Evolutionary conservation across 768 basidiomycete species (phyloP), one percentile per base, ranked within the genome.

Genomic region (Pulveroboletus sp.): DNA sequence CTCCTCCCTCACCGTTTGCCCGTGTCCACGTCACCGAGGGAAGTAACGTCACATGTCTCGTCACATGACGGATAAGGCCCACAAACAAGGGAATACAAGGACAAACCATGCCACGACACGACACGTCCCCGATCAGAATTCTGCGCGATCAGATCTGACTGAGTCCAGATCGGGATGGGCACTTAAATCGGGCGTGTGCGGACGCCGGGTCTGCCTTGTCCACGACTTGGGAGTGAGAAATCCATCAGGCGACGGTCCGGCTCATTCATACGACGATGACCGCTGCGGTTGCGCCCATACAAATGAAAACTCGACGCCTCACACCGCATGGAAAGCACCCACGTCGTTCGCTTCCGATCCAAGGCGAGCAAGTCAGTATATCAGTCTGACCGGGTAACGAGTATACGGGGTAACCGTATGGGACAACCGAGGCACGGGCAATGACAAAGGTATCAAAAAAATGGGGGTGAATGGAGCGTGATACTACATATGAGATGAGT

Each of bases 341-440:
- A 21, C 21, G 4, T 21, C 2, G 21, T 21, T 21, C 21, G 21
- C 21, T 21, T 21, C 21, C 21, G 21, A 21, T 21, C 21, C 52
- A 47, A 21, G 11, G 11, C 13, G 32, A 13, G 32, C 32, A 32
- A 58, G 60, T 50, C 53, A 50, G 68, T 61, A 67, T 69, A 67
- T 69, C 66, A 59, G 61, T 55, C 57, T 33, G 56, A 59, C 60
- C 53, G 63, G 66, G 66, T 66, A 66, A 69, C 54, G 46, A 52
- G 54, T 68, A 54, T 69, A 69, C 66, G 68, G 67, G 68, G 68
- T 68, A 68, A 66, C 68, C 66, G 66, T 54, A 69, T 68, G 61
- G 54, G 57, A 64, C 61, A 61, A 57, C 52, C 59, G 58, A 42
- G 51, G 24, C 41, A n/a, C 55, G 50, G 55, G 41, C 18, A 54